These are phyloP conservation scores for Suillus alpinus DNA, from an alignment of 768 basidiomycete species.

Conservation along the genomic window DNA sequence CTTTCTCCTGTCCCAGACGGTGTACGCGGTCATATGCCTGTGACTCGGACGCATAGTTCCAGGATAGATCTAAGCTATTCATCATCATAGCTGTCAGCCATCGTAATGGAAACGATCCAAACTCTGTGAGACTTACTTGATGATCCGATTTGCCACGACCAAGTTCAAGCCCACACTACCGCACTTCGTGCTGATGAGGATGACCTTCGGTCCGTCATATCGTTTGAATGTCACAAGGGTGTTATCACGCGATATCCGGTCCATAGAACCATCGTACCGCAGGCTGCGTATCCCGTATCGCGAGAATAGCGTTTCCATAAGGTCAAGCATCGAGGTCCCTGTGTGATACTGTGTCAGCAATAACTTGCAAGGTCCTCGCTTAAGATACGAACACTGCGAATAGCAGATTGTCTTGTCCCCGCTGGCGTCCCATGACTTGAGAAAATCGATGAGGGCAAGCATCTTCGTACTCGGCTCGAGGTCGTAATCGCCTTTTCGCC, in stretches of 20 bases:
- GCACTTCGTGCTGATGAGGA: constrained; percentile 65
- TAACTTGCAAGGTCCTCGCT: not conserved
- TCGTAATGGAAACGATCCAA: not conserved
- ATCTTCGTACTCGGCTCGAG: constrained; percentile 71
- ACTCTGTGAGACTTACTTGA: constrained; percentile 47
- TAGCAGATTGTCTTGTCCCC: constrained; percentile 73
- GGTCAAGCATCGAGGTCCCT: constrained; percentile 76
- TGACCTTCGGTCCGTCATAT: constrained; percentile 55
- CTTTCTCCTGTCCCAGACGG: constrained; percentile 68
- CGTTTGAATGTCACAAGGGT: constrained; percentile 54
- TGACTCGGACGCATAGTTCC: constrained; percentile 71
- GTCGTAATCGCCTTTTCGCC: constrained; percentile 59
- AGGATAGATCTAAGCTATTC: constrained; percentile 64
- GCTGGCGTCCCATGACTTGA: constrained; percentile 56
- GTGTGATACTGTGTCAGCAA: not conserved
- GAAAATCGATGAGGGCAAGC: constrained; percentile 49
- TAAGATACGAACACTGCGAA: constrained; percentile 52
- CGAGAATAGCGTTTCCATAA: constrained; percentile 57
- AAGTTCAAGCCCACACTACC: constrained; percentile 73
- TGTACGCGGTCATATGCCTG: constrained; percentile 64
- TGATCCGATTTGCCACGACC: constrained; percentile 63
- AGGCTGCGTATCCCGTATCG: constrained; percentile 56
- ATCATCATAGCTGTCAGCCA: not conserved
- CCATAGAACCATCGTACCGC: constrained; percentile 72
- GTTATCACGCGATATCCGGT: constrained; percentile 46